A percentile compares a stretch with the other conserved stretches of the same genome.
These are phyloP conservation scores for Erysimum cheiri DNA, from an alignment of 441 rosid genomes.

Conservation along the genomic window DNA sequence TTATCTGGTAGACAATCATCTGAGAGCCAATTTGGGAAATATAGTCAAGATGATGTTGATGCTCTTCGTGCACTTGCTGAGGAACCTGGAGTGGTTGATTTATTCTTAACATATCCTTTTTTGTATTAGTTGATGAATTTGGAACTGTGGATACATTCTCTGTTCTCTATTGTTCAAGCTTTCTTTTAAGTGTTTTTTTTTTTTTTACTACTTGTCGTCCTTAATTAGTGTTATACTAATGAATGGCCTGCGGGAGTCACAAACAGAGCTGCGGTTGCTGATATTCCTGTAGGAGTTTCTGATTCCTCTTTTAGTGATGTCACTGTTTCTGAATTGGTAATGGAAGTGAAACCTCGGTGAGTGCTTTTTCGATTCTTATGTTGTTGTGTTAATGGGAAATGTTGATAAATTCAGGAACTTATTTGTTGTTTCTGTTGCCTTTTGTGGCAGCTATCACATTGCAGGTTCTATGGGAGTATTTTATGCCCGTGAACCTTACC, in stretches of 20 bases:
- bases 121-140: conserved; percentile 7
- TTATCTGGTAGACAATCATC: conserved; percentile 76
- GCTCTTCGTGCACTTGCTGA: conserved; percentile 91
- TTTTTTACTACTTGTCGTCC: conserved; percentile 44
- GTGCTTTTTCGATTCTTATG: conserved; percentile 22
- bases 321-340: conserved; percentile 68
- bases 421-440: conserved; percentile 20
- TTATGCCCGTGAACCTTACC: conserved; percentile 91
- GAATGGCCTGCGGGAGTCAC: conserved; percentile 91
- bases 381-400: conserved; percentile 5
- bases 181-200: neutral
- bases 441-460: conserved; percentile 77
- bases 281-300: conserved; percentile 57
- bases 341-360: conserved; percentile 92
- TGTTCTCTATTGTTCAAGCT: neutral
- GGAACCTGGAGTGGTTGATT: conserved; percentile 80
- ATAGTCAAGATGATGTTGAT: conserved; percentile 85
- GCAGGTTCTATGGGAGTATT: conserved; percentile 84
- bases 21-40: conserved; percentile 69
- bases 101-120: conserved; percentile 93
- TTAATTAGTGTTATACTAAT: conserved; percentile 66
- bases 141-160: neutral
- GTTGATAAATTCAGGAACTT: neutral
- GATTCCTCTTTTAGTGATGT: conserved; percentile 66
- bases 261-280: conserved; percentile 61